These are phyloP conservation scores for Oryza coarctata DNA, from an alignment of 176 grass and related monocot species.

Conservation along the genomic window DNA sequence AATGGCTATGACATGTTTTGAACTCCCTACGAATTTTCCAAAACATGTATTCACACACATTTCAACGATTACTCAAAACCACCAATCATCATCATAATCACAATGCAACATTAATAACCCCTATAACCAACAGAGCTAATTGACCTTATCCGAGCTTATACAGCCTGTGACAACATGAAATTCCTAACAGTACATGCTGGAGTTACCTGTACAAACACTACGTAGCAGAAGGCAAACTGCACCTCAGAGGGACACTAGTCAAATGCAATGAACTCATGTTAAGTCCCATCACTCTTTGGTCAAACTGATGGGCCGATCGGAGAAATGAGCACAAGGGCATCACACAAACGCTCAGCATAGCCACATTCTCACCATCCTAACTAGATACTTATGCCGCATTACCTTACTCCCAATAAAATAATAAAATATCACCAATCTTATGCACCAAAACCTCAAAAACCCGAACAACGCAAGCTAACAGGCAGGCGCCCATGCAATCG, in stretches of 20 bases:
- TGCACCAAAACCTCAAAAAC: background rate
- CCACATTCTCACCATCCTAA: slow-evolving; percentile 24
- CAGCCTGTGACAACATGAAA: background rate
- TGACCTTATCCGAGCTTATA: background rate
- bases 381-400: slow-evolving; percentile 1
- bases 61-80: background rate
- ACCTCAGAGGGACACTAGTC: background rate
- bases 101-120: background rate
- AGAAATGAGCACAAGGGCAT: background rate
- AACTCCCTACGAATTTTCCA: background rate
- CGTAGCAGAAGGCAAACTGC: background rate
- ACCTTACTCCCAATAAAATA: background rate
- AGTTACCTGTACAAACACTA: background rate
- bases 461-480: background rate
- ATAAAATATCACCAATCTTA: background rate
- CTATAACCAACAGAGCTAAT: background rate
- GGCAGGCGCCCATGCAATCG: background rate
- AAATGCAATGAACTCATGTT: background rate
- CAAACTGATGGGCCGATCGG: background rate
- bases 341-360: background rate
- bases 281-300: background rate
- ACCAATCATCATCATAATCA: background rate
- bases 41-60: background rate
- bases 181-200: background rate
- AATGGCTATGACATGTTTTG: background rate